phyloP scores from a whole-genome alignment of 768 basidiomycete species.

The Macrocybe gigantea region DNA sequence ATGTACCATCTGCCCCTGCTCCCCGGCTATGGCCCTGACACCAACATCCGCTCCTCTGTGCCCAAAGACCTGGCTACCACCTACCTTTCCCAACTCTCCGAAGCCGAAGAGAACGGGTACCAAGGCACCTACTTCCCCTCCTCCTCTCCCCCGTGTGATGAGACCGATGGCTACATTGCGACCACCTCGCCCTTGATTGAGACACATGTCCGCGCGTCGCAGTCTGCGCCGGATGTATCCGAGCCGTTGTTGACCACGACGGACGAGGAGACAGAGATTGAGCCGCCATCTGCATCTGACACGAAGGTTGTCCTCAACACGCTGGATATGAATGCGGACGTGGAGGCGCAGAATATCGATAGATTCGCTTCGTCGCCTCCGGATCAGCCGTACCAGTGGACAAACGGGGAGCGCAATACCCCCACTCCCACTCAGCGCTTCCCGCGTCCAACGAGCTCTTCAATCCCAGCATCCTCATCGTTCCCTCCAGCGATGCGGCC shows the following conservation, averaged over 20 bases:
- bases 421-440: neutral
- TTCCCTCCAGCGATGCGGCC: constrained; percentile 1
- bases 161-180: constrained; percentile 61
- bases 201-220: neutral
- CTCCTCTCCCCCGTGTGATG: constrained; percentile 24
- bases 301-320: neutral
- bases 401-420: neutral
- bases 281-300: neutral
- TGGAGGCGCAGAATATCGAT: too few relatives aligned
- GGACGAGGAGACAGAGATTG: constrained; percentile 7
- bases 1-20: constrained; percentile 90
- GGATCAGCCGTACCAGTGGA: neutral
- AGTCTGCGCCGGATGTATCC: constrained; percentile 4
- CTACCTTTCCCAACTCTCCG: constrained; percentile 63
- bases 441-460: constrained; percentile 2
- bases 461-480: neutral
- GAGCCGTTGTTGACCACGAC: constrained; percentile 4
- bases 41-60: constrained; percentile 81
- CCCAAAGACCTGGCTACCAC: constrained; percentile 53
- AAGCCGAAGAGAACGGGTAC: constrained; percentile 89
- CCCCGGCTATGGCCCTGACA: constrained; percentile 83
- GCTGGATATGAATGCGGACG: constrained; percentile 1
- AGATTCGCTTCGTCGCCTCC: too few relatives aligned
- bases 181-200: constrained; percentile 32
- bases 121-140: constrained; percentile 76